Conservation (phyloP, 1,139 yeast genomes). For the Waltiozyma sp. region DNA sequence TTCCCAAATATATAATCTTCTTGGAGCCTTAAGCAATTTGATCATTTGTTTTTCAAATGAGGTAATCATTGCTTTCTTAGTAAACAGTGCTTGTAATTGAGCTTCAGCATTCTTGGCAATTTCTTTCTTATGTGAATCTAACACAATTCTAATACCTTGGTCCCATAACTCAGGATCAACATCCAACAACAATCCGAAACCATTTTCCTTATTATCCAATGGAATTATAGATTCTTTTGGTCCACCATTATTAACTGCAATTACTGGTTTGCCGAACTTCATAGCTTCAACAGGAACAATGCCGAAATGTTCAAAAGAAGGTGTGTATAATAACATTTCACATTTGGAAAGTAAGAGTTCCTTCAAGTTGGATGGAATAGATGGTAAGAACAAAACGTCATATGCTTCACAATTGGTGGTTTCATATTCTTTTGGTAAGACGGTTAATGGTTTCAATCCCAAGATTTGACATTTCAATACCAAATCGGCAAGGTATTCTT, state of each 20-base stretch:
- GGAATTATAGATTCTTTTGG: constrained; percentile 73
- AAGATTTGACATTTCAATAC: constrained; percentile 35
- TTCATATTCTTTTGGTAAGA: constrained; percentile 28
- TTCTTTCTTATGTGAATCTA: constrained; percentile 23
- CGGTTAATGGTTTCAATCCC: constrained; percentile 35
- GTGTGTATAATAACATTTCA: constrained; percentile 69
- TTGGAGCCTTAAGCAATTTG: constrained; percentile 16
- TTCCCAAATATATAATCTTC: constrained; percentile 15
- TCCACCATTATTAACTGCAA: constrained; percentile 87
- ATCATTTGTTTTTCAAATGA: constrained; percentile 33
- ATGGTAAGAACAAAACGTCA: constrained; percentile 69
- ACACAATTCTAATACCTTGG: constrained; percentile 36
- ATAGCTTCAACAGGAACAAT: constrained; percentile 95
- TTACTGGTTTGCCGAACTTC: constrained; percentile 71
- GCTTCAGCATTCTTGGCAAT: constrained; percentile 41
- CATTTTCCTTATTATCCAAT: constrained; percentile 31
- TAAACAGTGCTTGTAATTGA: constrained; percentile 43
- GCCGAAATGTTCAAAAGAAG: constrained; percentile 89
- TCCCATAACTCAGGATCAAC: constrained; percentile 56
- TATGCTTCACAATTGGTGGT: constrained; percentile 10
- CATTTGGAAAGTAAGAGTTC: constrained; percentile 50
- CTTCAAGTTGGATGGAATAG: constrained; percentile 58
- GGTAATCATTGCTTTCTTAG: constrained; percentile 52
- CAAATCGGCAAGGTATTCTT: constrained; percentile 55
- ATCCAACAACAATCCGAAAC: constrained; percentile 70